phyloP scores from a whole-genome alignment of 495 filamentous ascomycete genomes.

The Neurospora sp. region DNA sequence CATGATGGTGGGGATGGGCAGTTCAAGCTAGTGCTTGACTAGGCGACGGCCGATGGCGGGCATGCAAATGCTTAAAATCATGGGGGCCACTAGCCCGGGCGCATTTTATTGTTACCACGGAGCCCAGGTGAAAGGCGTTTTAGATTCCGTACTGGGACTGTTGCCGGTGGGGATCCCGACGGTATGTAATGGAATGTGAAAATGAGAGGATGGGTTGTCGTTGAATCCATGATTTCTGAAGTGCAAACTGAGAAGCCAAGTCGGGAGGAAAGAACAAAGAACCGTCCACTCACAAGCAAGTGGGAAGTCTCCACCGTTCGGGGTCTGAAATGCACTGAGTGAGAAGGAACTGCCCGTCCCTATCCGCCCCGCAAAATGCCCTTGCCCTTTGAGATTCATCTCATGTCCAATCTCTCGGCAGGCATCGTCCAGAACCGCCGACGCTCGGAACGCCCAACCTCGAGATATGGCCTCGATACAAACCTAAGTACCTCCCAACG shows the following conservation, averaged over 20 bases:
- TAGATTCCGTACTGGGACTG: background rate
- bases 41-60: background rate
- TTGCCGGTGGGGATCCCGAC: background rate
- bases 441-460: background rate
- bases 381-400: background rate
- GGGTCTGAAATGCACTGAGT: background rate
- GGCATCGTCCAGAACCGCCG: background rate
- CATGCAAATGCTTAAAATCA: background rate
- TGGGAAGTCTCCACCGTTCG: background rate
- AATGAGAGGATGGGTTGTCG: background rate
- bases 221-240: background rate
- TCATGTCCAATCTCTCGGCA: background rate
- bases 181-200: background rate
- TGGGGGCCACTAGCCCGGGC: background rate
- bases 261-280: background rate
- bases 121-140: background rate
- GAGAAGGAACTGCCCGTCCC: background rate
- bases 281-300: background rate
- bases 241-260: background rate
- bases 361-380: background rate
- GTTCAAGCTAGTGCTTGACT: background rate
- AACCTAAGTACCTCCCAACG: background rate
- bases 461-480: background rate
- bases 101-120: background rate
- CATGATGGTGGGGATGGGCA: background rate